phyloP scores from a whole-genome alignment of 2,329 filamentous ascomycete genomes.

The Geosmithia putterillii region DNA sequence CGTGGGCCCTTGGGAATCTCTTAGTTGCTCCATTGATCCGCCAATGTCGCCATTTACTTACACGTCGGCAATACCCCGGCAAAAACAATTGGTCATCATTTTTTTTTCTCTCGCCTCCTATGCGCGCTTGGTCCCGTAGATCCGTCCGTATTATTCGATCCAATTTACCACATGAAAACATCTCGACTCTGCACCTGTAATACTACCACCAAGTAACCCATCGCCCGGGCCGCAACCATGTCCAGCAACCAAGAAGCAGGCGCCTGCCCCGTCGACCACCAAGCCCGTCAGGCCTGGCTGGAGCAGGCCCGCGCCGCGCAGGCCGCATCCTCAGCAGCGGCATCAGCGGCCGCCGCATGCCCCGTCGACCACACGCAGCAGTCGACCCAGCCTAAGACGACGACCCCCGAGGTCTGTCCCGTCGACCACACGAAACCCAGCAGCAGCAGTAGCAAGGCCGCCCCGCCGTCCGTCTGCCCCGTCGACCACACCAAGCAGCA shows the following conservation, averaged over 20 bases:
- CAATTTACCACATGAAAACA: background rate
- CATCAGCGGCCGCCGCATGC: constrained; percentile 10
- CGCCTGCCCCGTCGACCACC: constrained; percentile 81
- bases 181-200: too few relatives aligned
- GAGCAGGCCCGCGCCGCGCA: constrained; percentile 47
- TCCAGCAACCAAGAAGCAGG: constrained; percentile 12
- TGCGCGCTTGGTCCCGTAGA: background rate
- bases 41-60: background rate
- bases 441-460: background rate
- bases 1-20: too few relatives aligned
- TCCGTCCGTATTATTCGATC: too few relatives aligned
- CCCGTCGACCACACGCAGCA: constrained; percentile 19
- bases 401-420: constrained; percentile 17
- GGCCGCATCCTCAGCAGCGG: constrained; percentile 12
- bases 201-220: background rate
- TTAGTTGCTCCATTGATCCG: too few relatives aligned
- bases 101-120: background rate
- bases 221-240: constrained; percentile 8
- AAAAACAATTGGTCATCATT: background rate
- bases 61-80: background rate
- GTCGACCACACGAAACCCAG: constrained; percentile 23
- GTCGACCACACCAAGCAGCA: constrained; percentile 17
- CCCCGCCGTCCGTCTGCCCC: constrained; percentile 15
- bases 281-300: constrained; percentile 80
- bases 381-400: constrained; percentile 19